Base-by-base conservation (phyloP, 2,329 filamentous ascomycete species). In the Colletotrichum spinosum region DNA sequence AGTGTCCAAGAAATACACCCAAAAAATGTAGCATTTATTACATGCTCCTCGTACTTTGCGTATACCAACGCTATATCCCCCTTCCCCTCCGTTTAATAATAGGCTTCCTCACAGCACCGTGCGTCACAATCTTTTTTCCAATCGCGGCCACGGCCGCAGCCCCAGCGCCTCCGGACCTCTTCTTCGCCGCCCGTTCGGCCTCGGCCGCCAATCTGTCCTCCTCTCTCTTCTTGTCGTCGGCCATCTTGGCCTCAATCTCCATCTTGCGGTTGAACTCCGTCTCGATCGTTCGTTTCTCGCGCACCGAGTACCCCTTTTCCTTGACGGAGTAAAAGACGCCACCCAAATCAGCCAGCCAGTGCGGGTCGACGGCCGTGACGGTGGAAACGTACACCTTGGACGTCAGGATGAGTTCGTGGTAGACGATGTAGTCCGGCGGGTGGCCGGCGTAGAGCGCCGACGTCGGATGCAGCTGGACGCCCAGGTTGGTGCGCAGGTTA, bases 351-450 rank as follows among this genome's bases (percentile, higher is more conserved):
- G 96, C 96, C 45, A 99, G 87, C 96, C 96, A 99, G 75, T 97
- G 93, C 56, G 96, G 95, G 76, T 99, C 96, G 2, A 99, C 96
- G 1, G 93, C 89, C 5, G 96, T 99, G 9, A 99, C 96, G 5
- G 93, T 97, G 3, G 93, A 97, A 89, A 99, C 97, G 81, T 98
- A 99, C 76, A 98, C 96, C 76, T 97, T 97, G 62, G 90, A 93
- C 0, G 96, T 99, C 67, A 99, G 88, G 72, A 99, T 97, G 64
- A 99, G 87, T 78, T 99, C 96, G 82, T 99, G 96, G 79, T 99
- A 99, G 46, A 99, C 90, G 56, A 99, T 93, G 74, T 98, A 98
- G 75, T 99, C 96, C 1, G 97, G 96, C 33, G 97, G 87, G 77
- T 97, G 97, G 4, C 96, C 96, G 1, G 96, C 96, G 75, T 97